A percentile compares a stretch with the other conserved stretches of the same genome.
phyloP scores from a whole-genome alignment of 208 protist species.

The Wallacemonas sp. region DNA sequence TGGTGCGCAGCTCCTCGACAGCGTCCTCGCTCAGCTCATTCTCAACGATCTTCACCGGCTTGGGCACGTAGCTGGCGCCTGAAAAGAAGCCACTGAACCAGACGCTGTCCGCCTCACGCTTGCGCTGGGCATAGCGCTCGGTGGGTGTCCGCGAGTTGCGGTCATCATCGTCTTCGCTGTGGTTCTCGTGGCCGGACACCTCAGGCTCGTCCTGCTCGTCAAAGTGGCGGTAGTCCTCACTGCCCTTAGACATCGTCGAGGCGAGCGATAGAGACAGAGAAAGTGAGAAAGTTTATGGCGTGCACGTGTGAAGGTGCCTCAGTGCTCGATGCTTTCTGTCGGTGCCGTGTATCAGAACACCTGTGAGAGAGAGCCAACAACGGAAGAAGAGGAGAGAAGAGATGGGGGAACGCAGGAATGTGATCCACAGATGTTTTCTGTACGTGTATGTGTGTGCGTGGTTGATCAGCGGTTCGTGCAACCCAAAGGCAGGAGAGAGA shows the following conservation, averaged over 20 bases:
- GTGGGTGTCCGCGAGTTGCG: conserved; percentile 17
- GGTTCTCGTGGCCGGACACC: not conserved
- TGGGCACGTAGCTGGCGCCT: conserved; percentile 42
- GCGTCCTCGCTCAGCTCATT: conserved; percentile 28
- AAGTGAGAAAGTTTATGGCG: conserved; percentile 3
- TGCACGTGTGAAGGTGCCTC: not conserved
- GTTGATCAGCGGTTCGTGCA: not conserved
- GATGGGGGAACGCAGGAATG: too few relatives aligned
- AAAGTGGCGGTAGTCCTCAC: conserved; percentile 10
- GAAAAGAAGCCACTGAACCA: conserved; percentile 54
- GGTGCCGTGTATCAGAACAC: too few relatives aligned
- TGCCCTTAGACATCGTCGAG: conserved; percentile 4
- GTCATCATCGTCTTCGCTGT: conserved; percentile 8
- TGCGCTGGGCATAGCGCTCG: conserved; percentile 26
- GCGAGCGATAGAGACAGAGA: not conserved
- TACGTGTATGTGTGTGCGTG: conserved; percentile 5
- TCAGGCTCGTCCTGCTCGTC: not conserved
- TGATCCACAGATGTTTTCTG: too few relatives aligned
- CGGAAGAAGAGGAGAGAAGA: too few relatives aligned
- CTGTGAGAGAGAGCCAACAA: too few relatives aligned
- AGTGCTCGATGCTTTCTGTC: too few relatives aligned
- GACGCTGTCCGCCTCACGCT: conserved; percentile 24
- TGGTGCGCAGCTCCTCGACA: conserved; percentile 34
- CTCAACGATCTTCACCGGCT: conserved; percentile 40
- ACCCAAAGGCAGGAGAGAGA: too few relatives aligned